Evolutionary conservation across 2,329 filamentous ascomycete genomes (phyloP), one percentile per base, ranked within the genome.

Genomic region (Alternaria dauci): DNA sequence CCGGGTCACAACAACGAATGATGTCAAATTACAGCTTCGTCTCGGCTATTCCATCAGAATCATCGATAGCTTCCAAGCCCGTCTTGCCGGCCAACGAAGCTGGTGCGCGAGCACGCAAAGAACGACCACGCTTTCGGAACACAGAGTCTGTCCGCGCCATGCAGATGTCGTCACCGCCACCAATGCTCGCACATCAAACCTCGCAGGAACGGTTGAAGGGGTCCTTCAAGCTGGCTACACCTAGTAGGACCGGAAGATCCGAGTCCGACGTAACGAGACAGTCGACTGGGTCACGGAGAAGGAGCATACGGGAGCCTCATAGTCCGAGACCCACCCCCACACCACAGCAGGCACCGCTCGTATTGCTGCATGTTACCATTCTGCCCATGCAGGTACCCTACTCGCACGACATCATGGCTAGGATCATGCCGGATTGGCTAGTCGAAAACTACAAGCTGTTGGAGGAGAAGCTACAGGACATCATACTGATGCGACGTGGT

Each of bases 351-450:
- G 82, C 83, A n/a, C 92, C 92, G 3, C 83, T 95, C 2, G 90
- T 95, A 1, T 81, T 95, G 47, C 82, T 95, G 4, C 92, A 95
- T 69, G 89, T 92, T 36, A 94, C 91, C 0, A 82, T 94, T 0
- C 81, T 95, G 5, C 91, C 92, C 0, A 82, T 92, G 9, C 83
- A 87, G 41, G 87, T 90, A 82, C 82, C 84, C 1, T 93, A 90
- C 46, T 80, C 82, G 4, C 76, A 80, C 53, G 78, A 82, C 8
- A 38, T 76, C 42, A 79, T 88, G 68, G 79, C 78, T 47, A 82
- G 84, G 32, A 75, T 85, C 7, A 78, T 88, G 59, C 85, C 86
- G 63, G 78, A 78, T 63, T 73, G 78, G 78, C 67, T 87, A 71
- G 66, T 79, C 14, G 86, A 88, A 63, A 87, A 87, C 32, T 91